phyloP scores from a whole-genome alignment of 2,329 filamentous ascomycete species.

The Metarhizium humberi region DNA sequence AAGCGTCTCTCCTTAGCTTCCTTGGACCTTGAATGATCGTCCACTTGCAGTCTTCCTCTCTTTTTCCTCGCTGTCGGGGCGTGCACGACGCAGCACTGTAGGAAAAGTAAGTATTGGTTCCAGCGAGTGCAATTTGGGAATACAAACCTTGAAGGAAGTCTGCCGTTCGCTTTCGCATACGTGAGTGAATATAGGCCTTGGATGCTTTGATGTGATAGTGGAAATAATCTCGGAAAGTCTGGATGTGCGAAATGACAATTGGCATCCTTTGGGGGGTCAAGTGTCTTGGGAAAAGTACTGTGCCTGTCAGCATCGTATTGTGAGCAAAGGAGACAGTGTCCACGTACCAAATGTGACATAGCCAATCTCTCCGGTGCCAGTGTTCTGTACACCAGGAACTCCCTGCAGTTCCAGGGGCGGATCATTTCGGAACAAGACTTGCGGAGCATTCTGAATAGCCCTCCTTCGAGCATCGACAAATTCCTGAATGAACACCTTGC shows the following conservation, averaged over 20 bases:
- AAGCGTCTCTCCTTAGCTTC: slow-evolving; percentile 13
- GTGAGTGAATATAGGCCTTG: slow-evolving; percentile 97
- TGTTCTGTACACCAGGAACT: slow-evolving; percentile 70
- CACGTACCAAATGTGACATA: slow-evolving; percentile 91
- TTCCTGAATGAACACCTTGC: slow-evolving; percentile 97
- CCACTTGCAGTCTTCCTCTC: slow-evolving; percentile 97
- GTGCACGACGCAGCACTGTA: slow-evolving; percentile 84
- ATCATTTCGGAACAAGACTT: slow-evolving; percentile 93
- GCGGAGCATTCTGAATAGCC: slow-evolving; percentile 95
- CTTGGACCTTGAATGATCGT: slow-evolving; percentile 67
- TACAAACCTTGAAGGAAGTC: slow-evolving; percentile 89
- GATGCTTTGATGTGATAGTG: slow-evolving; percentile 99
- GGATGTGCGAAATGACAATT: slow-evolving; percentile 96
- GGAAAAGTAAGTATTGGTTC: slow-evolving; percentile 16
- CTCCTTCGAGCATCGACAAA: slow-evolving; percentile 93
- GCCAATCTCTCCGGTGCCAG: slow-evolving; percentile 76
- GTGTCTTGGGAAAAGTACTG: slow-evolving; percentile 93
- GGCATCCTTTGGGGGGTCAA: slow-evolving; percentile 82
- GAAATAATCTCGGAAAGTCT: slow-evolving; percentile 99
- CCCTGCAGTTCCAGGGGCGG: slow-evolving; percentile 85
- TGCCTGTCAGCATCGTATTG: slow-evolving; percentile 11
- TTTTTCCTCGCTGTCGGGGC: slow-evolving; percentile 93
- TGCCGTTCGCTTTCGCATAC: slow-evolving; percentile 94
- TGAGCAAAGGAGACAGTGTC: not conserved
- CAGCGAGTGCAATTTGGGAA: not conserved